A percentile compares a stretch with the other conserved stretches of the same genome.
Evolutionary conservation across 2,329 filamentous ascomycete species (phyloP).

Genomic region (Epichloe baconii): DNA sequence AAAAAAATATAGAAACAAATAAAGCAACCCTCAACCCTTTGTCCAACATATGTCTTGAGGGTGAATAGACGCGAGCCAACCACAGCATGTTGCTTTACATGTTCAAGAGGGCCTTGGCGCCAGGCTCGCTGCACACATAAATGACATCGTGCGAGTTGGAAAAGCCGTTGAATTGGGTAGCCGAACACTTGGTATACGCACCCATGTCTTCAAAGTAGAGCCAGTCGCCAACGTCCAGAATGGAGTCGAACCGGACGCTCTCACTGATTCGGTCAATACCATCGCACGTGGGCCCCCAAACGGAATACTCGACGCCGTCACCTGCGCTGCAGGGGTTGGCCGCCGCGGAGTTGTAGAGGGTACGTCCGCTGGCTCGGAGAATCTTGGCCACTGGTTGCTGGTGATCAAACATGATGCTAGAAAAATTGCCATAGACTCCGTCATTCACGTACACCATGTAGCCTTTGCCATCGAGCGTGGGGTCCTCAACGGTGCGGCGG

Average conservation of each 20-base stretch:
- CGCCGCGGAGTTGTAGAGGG: conserved; percentile 42
- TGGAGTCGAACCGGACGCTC: conserved; percentile 61
- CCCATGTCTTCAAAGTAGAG: conserved; percentile 99
- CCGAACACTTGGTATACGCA: conserved; percentile 95
- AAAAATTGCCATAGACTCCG: conserved; percentile 96
- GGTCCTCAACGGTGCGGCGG: conserved; percentile 72
- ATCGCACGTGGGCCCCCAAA: conserved; percentile 97
- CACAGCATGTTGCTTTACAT: conserved; percentile 1
- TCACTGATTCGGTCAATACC: conserved; percentile 90
- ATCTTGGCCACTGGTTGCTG: conserved; percentile 81
- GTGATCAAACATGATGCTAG: conserved; percentile 98
- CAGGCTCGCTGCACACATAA: conserved; percentile 89
- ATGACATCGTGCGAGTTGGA: conserved; percentile 83
- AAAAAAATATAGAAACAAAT: background rate
- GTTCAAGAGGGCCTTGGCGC: conserved; percentile 58
- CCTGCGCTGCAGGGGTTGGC: conserved; percentile 32
- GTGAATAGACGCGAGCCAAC: background rate
- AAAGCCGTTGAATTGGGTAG: conserved; percentile 96
- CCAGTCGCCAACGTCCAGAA: conserved; percentile 90
- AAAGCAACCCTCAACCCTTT: background rate
- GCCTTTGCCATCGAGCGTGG: conserved; percentile 49
- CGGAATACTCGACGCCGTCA: conserved; percentile 67
- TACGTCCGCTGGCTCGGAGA: conserved; percentile 47
- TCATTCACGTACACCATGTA: conserved; percentile 99
- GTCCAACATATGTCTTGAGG: background rate